Evolutionary conservation across 495 filamentous ascomycete genomes (phyloP).

Genomic region (Daldinia bambusicola): DNA sequence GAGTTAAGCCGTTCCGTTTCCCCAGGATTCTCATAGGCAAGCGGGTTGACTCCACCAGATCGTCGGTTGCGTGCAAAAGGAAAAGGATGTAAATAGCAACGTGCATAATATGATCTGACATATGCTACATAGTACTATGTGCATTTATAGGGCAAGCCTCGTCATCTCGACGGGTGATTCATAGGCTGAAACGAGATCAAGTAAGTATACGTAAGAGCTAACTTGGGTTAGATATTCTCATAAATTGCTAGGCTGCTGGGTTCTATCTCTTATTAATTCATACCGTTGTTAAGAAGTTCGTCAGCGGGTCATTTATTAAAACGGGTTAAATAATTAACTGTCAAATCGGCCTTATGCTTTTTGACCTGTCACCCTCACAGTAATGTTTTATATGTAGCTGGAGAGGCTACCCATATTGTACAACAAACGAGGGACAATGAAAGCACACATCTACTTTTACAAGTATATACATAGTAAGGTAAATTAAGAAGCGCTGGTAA

Average conservation of each 20-base stretch:
- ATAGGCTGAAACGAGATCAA: constrained; percentile 19
- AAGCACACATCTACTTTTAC: not conserved
- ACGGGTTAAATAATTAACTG: not conserved
- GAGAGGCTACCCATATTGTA: not conserved
- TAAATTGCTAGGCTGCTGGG: not conserved
- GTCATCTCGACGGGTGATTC: constrained; percentile 8
- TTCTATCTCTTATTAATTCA: too few species aligned
- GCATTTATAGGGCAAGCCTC: constrained; percentile 11
- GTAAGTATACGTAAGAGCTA: constrained; percentile 8
- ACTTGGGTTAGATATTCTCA: not conserved
- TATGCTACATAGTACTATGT: constrained; percentile 7
- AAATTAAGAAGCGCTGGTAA: not conserved
- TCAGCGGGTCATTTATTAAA: not conserved
- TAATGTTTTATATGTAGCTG: not conserved
- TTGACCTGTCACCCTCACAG: not conserved
- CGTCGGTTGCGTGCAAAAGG: constrained; percentile 19
- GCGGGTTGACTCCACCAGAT: constrained; percentile 32
- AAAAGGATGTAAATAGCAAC: constrained; percentile 22
- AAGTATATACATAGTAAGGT: not conserved
- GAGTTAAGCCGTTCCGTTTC: constrained; percentile 3
- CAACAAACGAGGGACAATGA: not conserved
- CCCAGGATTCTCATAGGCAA: constrained; percentile 8
- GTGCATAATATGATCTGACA: constrained; percentile 36
- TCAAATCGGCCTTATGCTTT: not conserved
- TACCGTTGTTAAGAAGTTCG: too few species aligned